phyloP scores from a whole-genome alignment of 179 eudicot genomes.

The Carnegiea gigantea region DNA sequence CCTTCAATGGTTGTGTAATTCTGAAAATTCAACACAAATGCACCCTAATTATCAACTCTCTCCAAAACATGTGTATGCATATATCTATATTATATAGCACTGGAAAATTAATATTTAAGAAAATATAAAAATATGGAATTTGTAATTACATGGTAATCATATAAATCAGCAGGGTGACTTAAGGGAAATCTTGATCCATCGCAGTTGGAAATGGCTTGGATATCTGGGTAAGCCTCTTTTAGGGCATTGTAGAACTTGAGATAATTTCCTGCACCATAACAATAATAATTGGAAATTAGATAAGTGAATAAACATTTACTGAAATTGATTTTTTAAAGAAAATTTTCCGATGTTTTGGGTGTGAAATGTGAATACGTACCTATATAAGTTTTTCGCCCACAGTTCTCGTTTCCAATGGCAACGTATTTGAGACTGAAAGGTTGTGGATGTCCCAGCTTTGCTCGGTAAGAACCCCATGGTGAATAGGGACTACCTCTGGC shows the following conservation, averaged over 20 bases:
- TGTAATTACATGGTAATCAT: slow-evolving; percentile 45
- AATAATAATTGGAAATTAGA: neutral
- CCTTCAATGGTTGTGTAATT: slow-evolving; percentile 33
- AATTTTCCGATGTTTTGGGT: neutral
- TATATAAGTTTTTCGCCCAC: slow-evolving; percentile 44
- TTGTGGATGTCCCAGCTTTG: slow-evolving; percentile 62
- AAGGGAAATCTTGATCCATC: slow-evolving; percentile 35
- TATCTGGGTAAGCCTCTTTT: slow-evolving; percentile 43
- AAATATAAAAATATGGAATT: neutral
- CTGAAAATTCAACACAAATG: slow-evolving; percentile 20
- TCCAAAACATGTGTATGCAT: neutral
- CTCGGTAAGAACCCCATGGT: slow-evolving; percentile 69
- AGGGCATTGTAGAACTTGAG: slow-evolving; percentile 49
- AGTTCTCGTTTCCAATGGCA: slow-evolving; percentile 74
- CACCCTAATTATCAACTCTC: neutral
- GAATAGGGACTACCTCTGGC: slow-evolving; percentile 57
- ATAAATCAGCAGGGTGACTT: slow-evolving; percentile 52
- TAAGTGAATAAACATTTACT: neutral
- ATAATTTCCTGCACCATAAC: slow-evolving; percentile 39
- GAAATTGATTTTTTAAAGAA: no score
- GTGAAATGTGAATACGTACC: slow-evolving; percentile 33
- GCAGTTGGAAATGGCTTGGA: slow-evolving; percentile 46
- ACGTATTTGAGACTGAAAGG: slow-evolving; percentile 72
- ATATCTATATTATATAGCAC: neutral
- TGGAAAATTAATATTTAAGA: neutral